A percentile compares a stretch with the other conserved stretches of the same genome.
Conservation (phyloP, 805 yeast species). For the Lachancea nothofagi region DNA sequence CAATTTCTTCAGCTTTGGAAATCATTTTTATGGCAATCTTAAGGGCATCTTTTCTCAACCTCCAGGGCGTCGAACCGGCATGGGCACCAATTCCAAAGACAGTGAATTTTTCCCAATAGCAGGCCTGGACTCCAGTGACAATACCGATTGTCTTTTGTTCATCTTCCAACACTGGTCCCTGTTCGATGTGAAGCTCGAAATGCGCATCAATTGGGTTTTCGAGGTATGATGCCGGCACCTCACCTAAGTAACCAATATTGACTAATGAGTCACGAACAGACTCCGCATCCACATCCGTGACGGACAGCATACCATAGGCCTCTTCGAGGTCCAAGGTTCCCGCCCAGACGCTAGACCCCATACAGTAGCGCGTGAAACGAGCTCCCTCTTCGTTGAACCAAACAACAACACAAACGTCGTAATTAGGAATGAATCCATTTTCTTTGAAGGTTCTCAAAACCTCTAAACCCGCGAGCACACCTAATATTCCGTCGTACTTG, state of each 20-base stretch:
- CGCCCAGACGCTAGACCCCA: constrained; percentile 67
- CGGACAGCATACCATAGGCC: constrained; percentile 47
- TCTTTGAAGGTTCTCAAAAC: constrained; percentile 60
- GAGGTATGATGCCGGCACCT: constrained; percentile 41
- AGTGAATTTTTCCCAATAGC: constrained; percentile 53
- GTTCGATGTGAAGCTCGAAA: constrained; percentile 72
- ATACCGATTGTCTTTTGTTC: constrained; percentile 54
- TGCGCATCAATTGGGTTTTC: constrained; percentile 58
- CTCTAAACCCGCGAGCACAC: constrained; percentile 63
- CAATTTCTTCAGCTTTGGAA: constrained; percentile 49
- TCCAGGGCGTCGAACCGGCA: constrained; percentile 69
- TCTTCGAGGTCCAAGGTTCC: constrained; percentile 43
- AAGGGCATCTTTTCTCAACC: constrained; percentile 55
- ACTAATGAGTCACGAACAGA: constrained; percentile 50
- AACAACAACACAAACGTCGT: constrained; percentile 57
- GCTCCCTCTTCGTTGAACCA: constrained; percentile 85
- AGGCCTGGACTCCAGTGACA: constrained; percentile 63
- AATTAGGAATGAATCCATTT: constrained; percentile 52
- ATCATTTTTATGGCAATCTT: constrained; percentile 55
- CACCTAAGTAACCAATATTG: constrained; percentile 61
- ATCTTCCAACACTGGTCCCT: constrained; percentile 65
- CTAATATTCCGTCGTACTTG: constrained; percentile 66
- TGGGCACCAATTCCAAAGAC: constrained; percentile 63
- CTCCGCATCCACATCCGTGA: constrained; percentile 45
- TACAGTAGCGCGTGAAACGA: constrained; percentile 59